Conservation (phyloP, 805 yeast genomes). For the Kluyveromyces lactis region DNA sequence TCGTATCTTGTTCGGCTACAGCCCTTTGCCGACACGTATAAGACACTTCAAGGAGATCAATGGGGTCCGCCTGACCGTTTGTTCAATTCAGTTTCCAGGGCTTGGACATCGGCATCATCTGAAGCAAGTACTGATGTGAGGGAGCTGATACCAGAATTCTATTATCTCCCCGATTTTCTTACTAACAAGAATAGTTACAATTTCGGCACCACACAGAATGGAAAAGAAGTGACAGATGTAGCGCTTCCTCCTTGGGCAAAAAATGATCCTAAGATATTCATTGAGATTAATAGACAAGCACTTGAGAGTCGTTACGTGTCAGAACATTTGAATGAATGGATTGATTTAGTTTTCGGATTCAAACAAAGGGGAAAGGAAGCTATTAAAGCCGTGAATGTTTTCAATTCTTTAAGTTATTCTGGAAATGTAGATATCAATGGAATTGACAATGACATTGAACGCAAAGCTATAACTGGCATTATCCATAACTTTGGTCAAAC, state of each 20-base stretch:
- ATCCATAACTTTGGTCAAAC: slow-evolving; percentile 92
- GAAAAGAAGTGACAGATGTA: slow-evolving; percentile 50
- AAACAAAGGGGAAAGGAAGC: slow-evolving; percentile 73
- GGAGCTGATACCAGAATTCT: slow-evolving; percentile 82
- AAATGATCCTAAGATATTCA: slow-evolving; percentile 64
- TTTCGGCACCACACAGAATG: slow-evolving; percentile 63
- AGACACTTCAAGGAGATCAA: slow-evolving; percentile 75
- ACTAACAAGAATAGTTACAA: slow-evolving; percentile 56
- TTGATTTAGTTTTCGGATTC: slow-evolving; percentile 73
- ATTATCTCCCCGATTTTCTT: slow-evolving; percentile 71
- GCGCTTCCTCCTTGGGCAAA: slow-evolving; percentile 78
- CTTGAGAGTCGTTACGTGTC: slow-evolving; percentile 78
- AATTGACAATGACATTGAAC: slow-evolving; percentile 65
- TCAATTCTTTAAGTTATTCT: slow-evolving; percentile 75
- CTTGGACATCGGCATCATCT: slow-evolving; percentile 72
- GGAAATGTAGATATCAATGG: slow-evolving; percentile 75
- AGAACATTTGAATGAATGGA: slow-evolving; percentile 71
- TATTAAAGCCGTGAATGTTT: slow-evolving; percentile 58
- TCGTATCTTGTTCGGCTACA: slow-evolving; percentile 67
- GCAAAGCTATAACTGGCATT: slow-evolving; percentile 70
- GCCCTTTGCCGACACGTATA: slow-evolving; percentile 75
- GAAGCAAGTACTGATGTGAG: slow-evolving; percentile 85
- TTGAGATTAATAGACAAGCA: slow-evolving; percentile 72
- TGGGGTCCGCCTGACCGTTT: slow-evolving; percentile 85
- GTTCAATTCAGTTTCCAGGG: slow-evolving; percentile 63